phyloP scores from a whole-genome alignment of 2,329 filamentous ascomycete genomes.

The Clonostachys chloroleuca region DNA sequence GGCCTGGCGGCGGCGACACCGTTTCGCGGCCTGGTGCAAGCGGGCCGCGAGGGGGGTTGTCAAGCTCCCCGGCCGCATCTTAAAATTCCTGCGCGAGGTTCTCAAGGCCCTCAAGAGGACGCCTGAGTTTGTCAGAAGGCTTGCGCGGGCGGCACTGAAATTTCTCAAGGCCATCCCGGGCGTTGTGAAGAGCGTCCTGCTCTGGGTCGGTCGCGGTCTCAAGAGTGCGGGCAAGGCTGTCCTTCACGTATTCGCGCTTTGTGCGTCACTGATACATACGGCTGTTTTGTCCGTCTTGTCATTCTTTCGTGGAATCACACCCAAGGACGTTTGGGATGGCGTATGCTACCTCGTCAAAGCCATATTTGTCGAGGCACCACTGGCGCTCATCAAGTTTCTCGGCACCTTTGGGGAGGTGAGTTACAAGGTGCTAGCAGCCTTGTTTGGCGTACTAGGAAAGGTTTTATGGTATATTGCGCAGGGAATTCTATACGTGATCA shows the following conservation, averaged over 20 bases:
- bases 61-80: neutral
- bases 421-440: slow-evolving; percentile 15
- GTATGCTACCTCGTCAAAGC: slow-evolving; percentile 17
- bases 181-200: neutral
- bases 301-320: slow-evolving; percentile 26
- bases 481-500: slow-evolving; percentile 18
- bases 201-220: neutral
- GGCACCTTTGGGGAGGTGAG: slow-evolving; percentile 11
- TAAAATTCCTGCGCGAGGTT: neutral
- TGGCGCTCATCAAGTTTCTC: slow-evolving; percentile 15
- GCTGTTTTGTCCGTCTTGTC: slow-evolving; percentile 19
- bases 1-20: neutral
- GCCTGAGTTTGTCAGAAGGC: neutral
- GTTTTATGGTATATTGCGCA: neutral
- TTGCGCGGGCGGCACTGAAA: neutral
- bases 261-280: slow-evolving; percentile 21
- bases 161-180: neutral
- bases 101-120: neutral
- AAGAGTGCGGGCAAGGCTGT: neutral
- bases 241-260: neutral
- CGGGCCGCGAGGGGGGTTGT: neutral
- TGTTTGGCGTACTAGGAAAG: slow-evolving; percentile 22
- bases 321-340: slow-evolving; percentile 32
- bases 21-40: neutral
- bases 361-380: slow-evolving; percentile 23